Evolutionary conservation across 2,329 filamentous ascomycete species (phyloP).

Genomic region (Diaporthe nobilis): DNA sequence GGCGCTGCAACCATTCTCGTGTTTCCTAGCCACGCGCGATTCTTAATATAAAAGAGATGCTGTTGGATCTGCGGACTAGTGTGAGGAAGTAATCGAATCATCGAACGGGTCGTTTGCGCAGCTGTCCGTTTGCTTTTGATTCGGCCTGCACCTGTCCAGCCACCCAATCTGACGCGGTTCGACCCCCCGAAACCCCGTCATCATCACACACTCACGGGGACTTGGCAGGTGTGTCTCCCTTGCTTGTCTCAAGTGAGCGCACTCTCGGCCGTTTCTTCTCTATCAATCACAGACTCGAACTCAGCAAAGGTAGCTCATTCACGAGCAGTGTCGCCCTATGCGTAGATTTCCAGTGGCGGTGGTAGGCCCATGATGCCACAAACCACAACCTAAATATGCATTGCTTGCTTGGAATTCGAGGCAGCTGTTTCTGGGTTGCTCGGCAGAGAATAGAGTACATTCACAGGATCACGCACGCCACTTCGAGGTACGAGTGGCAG

Average conservation of each 20-base stretch:
- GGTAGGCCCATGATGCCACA: background rate
- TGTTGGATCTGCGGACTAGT: slow-evolving; percentile 46
- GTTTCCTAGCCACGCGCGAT: slow-evolving; percentile 49
- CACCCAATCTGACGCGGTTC: slow-evolving; percentile 46
- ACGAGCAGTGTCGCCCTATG: slow-evolving; percentile 14
- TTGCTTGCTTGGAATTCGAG: background rate
- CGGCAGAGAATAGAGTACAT: background rate
- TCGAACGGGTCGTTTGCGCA: slow-evolving; percentile 54
- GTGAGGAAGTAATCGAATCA: slow-evolving; percentile 44
- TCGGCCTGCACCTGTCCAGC: slow-evolving; percentile 48
- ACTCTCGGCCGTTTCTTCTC: slow-evolving; percentile 38
- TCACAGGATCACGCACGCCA: background rate
- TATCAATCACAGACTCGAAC: slow-evolving; percentile 22
- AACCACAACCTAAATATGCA: background rate
- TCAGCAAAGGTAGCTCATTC: slow-evolving; percentile 21
- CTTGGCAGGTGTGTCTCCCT: slow-evolving; percentile 39
- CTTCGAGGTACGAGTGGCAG: background rate
- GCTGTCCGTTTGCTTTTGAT: slow-evolving; percentile 54
- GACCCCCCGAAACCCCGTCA: slow-evolving; percentile 36
- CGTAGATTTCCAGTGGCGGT: background rate
- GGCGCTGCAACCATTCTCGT: slow-evolving; percentile 39
- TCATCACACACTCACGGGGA: slow-evolving; percentile 35
- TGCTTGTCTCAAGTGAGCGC: slow-evolving; percentile 38
- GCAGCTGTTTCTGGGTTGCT: background rate
- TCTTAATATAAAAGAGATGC: slow-evolving; percentile 50